Evolutionary conservation across 2,329 filamentous ascomycete species (phyloP), one percentile per base, ranked within the genome.

Genomic region (Pseudogymnoascus sp.): DNA sequence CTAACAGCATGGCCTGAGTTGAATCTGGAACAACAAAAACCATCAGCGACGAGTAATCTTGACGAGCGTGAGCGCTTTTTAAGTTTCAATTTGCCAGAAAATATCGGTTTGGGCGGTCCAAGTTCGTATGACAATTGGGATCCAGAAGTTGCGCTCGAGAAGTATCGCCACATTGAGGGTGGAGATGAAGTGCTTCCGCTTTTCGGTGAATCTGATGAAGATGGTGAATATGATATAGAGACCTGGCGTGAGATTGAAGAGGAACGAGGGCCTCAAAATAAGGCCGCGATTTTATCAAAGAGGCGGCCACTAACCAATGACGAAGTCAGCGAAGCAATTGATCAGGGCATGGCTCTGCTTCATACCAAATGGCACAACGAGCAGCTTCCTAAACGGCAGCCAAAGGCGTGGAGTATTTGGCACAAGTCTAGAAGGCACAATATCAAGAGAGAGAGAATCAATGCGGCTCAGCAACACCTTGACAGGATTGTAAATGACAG

Each of bases 371-470:
- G 88, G 88, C 71, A 72, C n/a, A 69, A 75, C n/a, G 74, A 73
- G 1, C 84, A 83, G 63, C 74, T 82, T 5, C 80, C 82, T 0
- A 80, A 75, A 58, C 74, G 82, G 12, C 73, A 82, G 60, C 70
- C 69, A 4, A 83, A 78, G 61, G 87, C 86, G 0, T 79, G 82
- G 67, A 71, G 68, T 3, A 65, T 87, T 2, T 95, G 89, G 90
- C 68, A 70, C 21, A 71, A 76, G 37, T 82, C 82, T 28, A 81
- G 77, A 57, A 75, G 73, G 8, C 72, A 73, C 63, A 33, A 71
- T 63, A 66, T 71, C 69, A 64, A 73, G 30, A 70, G 72, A 10
- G 60, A 63, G 1, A 73, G 79, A 23, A 77, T 85, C 15, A 69
- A 74, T 1, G 64, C 67, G 6, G 75, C 80, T n/a, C 72, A 74